Evolutionary conservation across 768 basidiomycete species (phyloP).

Genomic region (Rhodotorula taiwanensis): DNA sequence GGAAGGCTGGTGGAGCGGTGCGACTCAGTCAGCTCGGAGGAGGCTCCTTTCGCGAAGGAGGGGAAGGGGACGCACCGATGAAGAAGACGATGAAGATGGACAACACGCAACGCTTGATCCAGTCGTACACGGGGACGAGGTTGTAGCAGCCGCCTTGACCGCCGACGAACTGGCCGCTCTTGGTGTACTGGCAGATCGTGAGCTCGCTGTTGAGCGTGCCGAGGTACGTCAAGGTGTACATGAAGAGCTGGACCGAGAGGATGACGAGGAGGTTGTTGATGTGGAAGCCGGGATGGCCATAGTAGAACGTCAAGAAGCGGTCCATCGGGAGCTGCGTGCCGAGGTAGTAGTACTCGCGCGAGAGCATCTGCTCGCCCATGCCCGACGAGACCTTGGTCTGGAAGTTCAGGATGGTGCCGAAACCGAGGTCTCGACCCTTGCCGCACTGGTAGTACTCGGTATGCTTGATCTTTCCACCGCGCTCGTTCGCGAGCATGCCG

Average conservation of each 20-base stretch:
- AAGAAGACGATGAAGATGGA: slow-evolving; percentile 98
- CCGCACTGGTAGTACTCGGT: slow-evolving; percentile 97
- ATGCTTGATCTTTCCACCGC: slow-evolving; percentile 96
- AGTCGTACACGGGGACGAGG: slow-evolving; percentile 81
- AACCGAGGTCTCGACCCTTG: slow-evolving; percentile 96
- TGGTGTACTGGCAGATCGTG: slow-evolving; percentile 68
- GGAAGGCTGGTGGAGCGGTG: slow-evolving; percentile 51
- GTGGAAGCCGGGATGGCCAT: slow-evolving; percentile 98
- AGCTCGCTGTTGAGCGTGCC: slow-evolving; percentile 83
- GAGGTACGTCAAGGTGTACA: slow-evolving; percentile 88
- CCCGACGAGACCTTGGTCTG: slow-evolving; percentile 99
- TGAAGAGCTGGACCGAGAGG: slow-evolving; percentile 88
- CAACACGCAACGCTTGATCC: slow-evolving; percentile 94
- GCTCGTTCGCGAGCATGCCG: slow-evolving; percentile 95
- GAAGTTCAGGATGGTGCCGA: slow-evolving; percentile 98
- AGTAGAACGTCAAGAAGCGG: slow-evolving; percentile 98
- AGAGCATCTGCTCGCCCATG: slow-evolving; percentile 99
- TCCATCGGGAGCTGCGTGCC: slow-evolving; percentile 97
- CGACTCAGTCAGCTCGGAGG: slow-evolving; percentile 77
- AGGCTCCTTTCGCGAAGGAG: slow-evolving; percentile 67
- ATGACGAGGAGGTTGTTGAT: slow-evolving; percentile 99
- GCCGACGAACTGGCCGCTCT: slow-evolving; percentile 63
- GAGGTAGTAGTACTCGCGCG: slow-evolving; percentile 96
- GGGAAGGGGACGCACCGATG: slow-evolving; percentile 47
- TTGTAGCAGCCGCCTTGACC: slow-evolving; percentile 88